Evolutionary conservation across 805 yeast genomes (phyloP).

Genomic region (Myxozyma lipomycoides): DNA sequence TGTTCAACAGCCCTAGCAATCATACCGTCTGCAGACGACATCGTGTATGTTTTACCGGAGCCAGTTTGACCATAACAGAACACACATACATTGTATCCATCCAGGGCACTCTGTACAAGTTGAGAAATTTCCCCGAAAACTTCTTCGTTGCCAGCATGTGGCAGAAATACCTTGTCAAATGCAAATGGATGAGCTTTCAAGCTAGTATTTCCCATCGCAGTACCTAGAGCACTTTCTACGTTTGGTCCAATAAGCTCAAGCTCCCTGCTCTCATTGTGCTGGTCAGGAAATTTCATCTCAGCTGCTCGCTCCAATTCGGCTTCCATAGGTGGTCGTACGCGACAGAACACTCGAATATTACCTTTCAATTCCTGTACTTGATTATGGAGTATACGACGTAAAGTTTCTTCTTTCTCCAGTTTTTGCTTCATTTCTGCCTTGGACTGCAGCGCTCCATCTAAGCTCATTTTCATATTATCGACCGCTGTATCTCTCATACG

Average conservation of each 20-base stretch:
- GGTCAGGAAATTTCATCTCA: slow-evolving; percentile 38
- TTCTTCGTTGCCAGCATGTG: slow-evolving; percentile 50
- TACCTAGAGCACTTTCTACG: slow-evolving; percentile 18
- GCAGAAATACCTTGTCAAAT: slow-evolving; percentile 75
- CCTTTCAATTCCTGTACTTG: slow-evolving; percentile 83
- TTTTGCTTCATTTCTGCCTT: slow-evolving; percentile 38
- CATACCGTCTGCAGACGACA: slow-evolving; percentile 72
- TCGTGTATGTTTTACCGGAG: slow-evolving; percentile 90
- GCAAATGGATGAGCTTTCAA: slow-evolving; percentile 45
- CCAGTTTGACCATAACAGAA: slow-evolving; percentile 98
- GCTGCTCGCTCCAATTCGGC: slow-evolving; percentile 29
- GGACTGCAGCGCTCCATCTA: slow-evolving; percentile 35
- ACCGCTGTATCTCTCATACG: slow-evolving; percentile 26
- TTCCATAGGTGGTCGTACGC: slow-evolving; percentile 60
- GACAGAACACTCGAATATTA: slow-evolving; percentile 84
- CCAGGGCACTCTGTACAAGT: slow-evolving; percentile 75
- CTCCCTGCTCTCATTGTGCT: slow-evolving; percentile 30
- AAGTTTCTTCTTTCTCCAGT: slow-evolving; percentile 49
- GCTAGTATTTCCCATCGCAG: slow-evolving; percentile 28
- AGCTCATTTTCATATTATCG: slow-evolving; percentile 24
- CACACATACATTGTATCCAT: slow-evolving; percentile 88
- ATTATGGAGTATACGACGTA: slow-evolving; percentile 65
- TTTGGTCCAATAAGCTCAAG: slow-evolving; percentile 30
- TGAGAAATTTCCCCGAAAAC: slow-evolving; percentile 84
- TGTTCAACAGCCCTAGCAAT: slow-evolving; percentile 71